Base-by-base conservation (phyloP, 2,329 filamentous ascomycete genomes). In the Ascocoryne sarcoides region DNA sequence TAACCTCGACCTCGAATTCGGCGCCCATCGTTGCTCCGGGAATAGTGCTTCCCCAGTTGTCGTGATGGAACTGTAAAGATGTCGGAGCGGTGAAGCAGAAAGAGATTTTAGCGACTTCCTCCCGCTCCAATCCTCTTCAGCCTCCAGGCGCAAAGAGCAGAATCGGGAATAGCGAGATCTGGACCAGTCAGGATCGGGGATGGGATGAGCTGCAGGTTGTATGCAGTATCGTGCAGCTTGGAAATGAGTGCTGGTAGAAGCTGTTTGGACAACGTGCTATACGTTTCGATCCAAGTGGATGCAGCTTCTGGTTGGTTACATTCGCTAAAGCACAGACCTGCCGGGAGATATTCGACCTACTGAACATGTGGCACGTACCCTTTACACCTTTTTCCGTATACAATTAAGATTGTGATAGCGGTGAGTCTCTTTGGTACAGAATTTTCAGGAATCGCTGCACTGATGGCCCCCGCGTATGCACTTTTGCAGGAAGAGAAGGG, bases 161-260 rank as follows among this genome's bases (percentile, higher is more conserved):
- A 17, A 44, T 49, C 30, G 37, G 50, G 51, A 40, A 45, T 47
- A 45, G 49, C 41, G 26, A 19, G 37, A 47, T 48, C 44, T 43
- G 18, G 42, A 45, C 43, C 43, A 42, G 32, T 42, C 31, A 42
- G 32, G 32, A 32, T 29, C 35, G 21, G 21, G 32, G 31, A 32
- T 14, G 23, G n/a, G n/a, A n/a, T n/a, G 23, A 26, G 23, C 7
- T 26, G 23, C 23, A 26, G 23, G n/a, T 33, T 34, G 37, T 29
- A 15, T 44, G 44, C 40, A 43, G 37, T 18, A 20, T 10, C 21
- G 32, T 34, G 41, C 33, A 33, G 38, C n/a, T 21, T 39, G 37
- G 28, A 39, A 30, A 33, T 29, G 15, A 17, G 29, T 39, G 38
- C 38, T 34, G 31, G 4, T 34, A 23, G 26, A 19, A 35, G 32